Base-by-base conservation (phyloP, 2,329 filamentous ascomycete species). In the Tympanopsis confertula region DNA sequence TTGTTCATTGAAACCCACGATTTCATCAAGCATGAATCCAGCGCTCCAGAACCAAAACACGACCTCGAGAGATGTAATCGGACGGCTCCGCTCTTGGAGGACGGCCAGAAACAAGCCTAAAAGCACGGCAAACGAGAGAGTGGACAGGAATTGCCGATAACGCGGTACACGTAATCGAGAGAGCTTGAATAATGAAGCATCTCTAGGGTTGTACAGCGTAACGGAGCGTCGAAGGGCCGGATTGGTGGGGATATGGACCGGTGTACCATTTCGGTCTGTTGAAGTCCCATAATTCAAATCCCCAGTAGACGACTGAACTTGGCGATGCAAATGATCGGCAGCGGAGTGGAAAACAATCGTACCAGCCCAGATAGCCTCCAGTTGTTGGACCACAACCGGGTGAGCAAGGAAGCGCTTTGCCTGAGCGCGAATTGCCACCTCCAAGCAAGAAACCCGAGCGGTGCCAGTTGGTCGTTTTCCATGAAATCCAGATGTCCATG, bases 21-120 rank as follows among this genome's bases (percentile, higher is more conserved):
- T 73, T 59, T 95, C 89, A 51, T 95, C 89, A 20, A 95, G 74
- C 86, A 95, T 94, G 58, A 93, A 95, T 1, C 89, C 89, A 19
- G 86, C 86, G 53, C 86, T 94, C 88, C 89, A 96, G 57, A 95
- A 86, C 89, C 89, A 96, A 59, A 96, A 95, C 12, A 94, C 57
- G 13, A 95, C 66, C 56, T 96, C 89, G 7, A 95, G 64, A 0
- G 74, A 74, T 1, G 86, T 94, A 50, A 96, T 94, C 38, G 79
- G 71, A 38, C 80, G 71, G 3, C 86, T 89, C 41, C 85, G 74
- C 51, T 84, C 66, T 10, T 74, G 65, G 3, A 95, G 69, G 7
- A 96, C 87, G 7, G 86, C 82, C 14, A 95, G 64, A 55, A 94
- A 95, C 10, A 95, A 69, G 13, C 77, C 81, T 28, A 95, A 79